Percentiles rank a stretch among this genome's conserved stretches.
These are phyloP conservation scores for Naegleria lovaniensis DNA, from an alignment of 208 protist genomes.

Conservation along the genomic window DNA sequence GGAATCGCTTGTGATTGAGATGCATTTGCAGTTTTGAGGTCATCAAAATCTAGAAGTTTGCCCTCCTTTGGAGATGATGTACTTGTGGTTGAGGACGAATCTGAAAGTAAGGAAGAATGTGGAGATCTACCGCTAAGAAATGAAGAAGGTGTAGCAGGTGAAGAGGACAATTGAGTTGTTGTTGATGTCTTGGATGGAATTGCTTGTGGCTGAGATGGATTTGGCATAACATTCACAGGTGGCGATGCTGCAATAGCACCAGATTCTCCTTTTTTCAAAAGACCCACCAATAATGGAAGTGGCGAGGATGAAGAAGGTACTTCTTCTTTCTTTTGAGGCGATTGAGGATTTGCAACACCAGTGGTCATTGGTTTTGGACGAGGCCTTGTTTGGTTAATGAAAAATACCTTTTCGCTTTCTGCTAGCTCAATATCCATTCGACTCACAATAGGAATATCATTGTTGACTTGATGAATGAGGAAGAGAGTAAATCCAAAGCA, in stretches of 20 bases:
- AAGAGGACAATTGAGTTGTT: background rate
- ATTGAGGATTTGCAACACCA: background rate
- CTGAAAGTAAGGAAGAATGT: too few relatives aligned
- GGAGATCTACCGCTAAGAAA: background rate
- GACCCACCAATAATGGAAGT: background rate
- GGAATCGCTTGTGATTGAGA: too few relatives aligned
- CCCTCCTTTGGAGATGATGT: background rate
- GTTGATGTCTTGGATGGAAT: background rate
- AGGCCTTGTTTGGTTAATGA: background rate
- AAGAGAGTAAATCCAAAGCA: background rate
- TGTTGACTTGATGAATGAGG: background rate
- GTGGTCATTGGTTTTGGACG: too few relatives aligned
- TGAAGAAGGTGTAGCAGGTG: background rate
- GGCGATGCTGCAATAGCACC: too few relatives aligned
- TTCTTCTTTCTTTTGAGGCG: background rate
- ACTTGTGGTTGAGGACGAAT: background rate
- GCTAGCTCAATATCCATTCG: background rate
- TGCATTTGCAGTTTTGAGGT: background rate
- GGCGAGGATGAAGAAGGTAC: too few relatives aligned
- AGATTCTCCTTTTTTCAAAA: background rate
- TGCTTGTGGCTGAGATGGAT: background rate
- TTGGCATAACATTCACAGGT: background rate
- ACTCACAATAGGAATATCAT: background rate
- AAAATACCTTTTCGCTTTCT: background rate
- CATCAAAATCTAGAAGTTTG: background rate